Evolutionary conservation across 148 eudicot genomes (phyloP), one percentile per base, ranked within the genome.

Genomic region (Pouteria glomerata): DNA sequence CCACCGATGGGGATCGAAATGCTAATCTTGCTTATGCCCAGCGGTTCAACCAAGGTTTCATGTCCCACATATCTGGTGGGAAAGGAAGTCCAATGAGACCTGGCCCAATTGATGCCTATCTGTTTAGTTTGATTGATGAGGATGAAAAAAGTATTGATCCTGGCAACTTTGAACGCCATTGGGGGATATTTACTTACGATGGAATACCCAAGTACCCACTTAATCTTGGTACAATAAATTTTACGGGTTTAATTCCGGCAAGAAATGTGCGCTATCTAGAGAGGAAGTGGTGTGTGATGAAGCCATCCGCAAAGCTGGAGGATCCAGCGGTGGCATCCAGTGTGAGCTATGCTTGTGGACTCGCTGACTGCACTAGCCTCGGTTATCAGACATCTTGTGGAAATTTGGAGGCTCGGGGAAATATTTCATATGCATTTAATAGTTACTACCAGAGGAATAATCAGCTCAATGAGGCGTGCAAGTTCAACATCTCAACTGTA

Each of bases 51-150:
- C 97, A 93, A 78, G 98, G 98, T 19, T 87, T 93, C 83, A 84
- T 93, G 79, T 59, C 90, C 14, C 96, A 80, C 63, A 83, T 87
- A 7, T 75, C 97, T 0, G 83, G 83, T 12, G 90, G 92, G 8
- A 87, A 87, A 70, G 98, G 98, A 39, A 90, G 97, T 16, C 98
- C 97, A 7, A 84, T 88, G 95, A 85, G 98, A 69, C 85, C 97
- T 0, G 86, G 90, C 1, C 92, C 95, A 0, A 70, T 93, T 5
- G 88, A 93, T 45, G 97, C 85, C 0, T 93, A 89, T 60, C 67
- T 93, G 56, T 93, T 93, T 34, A 90, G 98, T 69, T 65, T 93
- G 59, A 76, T 93, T 1, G 98, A 93, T 55, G 98, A 93, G 80
- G 98, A 93, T 70, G 85, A 82, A 0, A 93, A 93, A 77, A 93